Evolutionary conservation across 257 asterid species (phyloP), one percentile per base, ranked within the genome.

Genomic region (Nicotiana sylvestris): DNA sequence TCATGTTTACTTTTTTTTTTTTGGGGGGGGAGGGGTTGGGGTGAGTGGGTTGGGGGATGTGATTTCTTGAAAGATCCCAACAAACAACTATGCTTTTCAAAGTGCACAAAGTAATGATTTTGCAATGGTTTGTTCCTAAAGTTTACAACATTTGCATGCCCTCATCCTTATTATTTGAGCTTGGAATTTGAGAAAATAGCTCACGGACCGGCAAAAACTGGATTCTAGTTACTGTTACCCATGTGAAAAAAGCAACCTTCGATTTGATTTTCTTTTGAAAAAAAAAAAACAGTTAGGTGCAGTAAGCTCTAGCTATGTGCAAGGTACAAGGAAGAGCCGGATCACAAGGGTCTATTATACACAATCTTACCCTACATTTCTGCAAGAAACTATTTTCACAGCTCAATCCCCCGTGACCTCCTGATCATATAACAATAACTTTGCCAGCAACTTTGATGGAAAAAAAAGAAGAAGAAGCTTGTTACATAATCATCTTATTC

Each of bases 161-260:
- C 11, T 51, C 56, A 53, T 69, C 33, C 29, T 21, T 21, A 21
- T n/a, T 39, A 43, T 72, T 72, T 12, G 37, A 72, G 57, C 2
- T 17, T 57, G 62, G 62, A 57, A 57, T 57, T 57, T 57, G 62
- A 12, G 27, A 43, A 57, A 57, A 43, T 21, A 72, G 35, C n/a
- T 43, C 78, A 72, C 60, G 60, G 78, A 72, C 18, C 78, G 21
- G 7, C 78, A 72, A 72, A 43, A 43, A 12, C 37, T 72, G 78
- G 37, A 72, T 21, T 0, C 37, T 11, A 43, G 49, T 43, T 72
- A 72, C 78, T 21, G 78, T 72, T 72, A 43, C 78, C 78, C 78
- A 43, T 46, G 61, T 72, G 78, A 70, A 13, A 72, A 72, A 72
- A 72, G 78, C 21, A 72, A 46, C 21, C 11, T 21, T 70, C 21